Percentiles rank a stretch among this genome's conserved stretches.
These are phyloP conservation scores for Globisporangium viniferum DNA, from an alignment of 352 stramenopile species.

Conservation along the genomic window DNA sequence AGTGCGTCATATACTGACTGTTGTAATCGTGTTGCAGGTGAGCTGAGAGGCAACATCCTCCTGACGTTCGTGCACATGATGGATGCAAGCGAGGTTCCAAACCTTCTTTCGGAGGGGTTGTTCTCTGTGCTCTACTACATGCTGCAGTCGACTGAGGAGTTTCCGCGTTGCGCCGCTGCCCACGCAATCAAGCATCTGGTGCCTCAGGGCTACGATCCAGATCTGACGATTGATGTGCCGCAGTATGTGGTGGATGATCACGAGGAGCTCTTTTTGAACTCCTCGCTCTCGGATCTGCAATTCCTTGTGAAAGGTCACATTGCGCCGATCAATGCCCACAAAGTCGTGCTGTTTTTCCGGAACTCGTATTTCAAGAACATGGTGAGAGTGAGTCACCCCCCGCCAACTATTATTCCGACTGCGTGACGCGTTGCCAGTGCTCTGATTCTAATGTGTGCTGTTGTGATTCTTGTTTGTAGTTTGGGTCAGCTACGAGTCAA, in stretches of 20 bases:
- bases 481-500: slow-evolving; percentile 75
- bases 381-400: slow-evolving; percentile 73
- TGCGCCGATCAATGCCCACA: slow-evolving; percentile 84
- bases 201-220: slow-evolving; percentile 60
- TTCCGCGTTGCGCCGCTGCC: slow-evolving; percentile 72
- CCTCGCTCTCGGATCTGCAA: slow-evolving; percentile 78
- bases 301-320: slow-evolving; percentile 87
- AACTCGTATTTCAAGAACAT: slow-evolving; percentile 92
- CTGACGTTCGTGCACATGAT: slow-evolving; percentile 90
- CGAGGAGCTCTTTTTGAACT: slow-evolving; percentile 84
- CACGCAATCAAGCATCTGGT: slow-evolving; percentile 88
- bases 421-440: not conserved
- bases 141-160: slow-evolving; percentile 72
- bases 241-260: slow-evolving; percentile 85
- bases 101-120: slow-evolving; percentile 72
- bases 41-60: slow-evolving; percentile 82
- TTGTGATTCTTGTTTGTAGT: slow-evolving; percentile 34
- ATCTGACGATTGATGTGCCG: slow-evolving; percentile 76
- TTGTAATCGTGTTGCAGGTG: slow-evolving; percentile 31
- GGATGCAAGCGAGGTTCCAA: slow-evolving; percentile 67
- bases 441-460: slow-evolving; percentile 13
- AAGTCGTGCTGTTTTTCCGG: slow-evolving; percentile 87
- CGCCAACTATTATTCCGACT: slow-evolving; percentile 1
- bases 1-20: slow-evolving; percentile 9
- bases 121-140: slow-evolving; percentile 79